These are phyloP conservation scores for Chaetomium sp. DNA, from an alignment of 2,329 filamentous ascomycete genomes.

Conservation along the genomic window DNA sequence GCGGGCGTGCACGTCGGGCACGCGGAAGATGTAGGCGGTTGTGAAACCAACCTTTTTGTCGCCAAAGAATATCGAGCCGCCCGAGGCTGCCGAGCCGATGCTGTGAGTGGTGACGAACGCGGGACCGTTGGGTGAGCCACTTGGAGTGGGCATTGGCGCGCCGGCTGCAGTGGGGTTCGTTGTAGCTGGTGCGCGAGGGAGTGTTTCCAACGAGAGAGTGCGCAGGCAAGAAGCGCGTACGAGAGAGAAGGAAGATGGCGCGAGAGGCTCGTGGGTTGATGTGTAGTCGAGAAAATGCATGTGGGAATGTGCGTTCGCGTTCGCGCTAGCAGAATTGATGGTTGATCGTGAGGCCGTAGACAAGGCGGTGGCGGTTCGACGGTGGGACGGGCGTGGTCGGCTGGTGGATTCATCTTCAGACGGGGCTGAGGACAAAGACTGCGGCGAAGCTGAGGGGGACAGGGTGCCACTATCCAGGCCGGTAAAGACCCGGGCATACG, in stretches of 20 bases:
- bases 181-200: conserved; percentile 46
- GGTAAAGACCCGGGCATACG: conserved; percentile 51
- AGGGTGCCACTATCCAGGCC: conserved; percentile 34
- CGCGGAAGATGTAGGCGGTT: conserved; percentile 64
- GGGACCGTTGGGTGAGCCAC: conserved; percentile 31
- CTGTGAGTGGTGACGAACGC: conserved; percentile 49
- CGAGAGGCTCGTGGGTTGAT: conserved; percentile 58
- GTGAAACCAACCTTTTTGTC: conserved; percentile 60
- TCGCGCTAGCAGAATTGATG: conserved; percentile 39
- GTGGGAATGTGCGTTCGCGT: conserved; percentile 37
- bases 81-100: conserved; percentile 49
- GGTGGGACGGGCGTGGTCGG: conserved; percentile 27
- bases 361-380: conserved; percentile 37
- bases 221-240: conserved; percentile 60
- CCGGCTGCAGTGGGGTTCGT: conserved; percentile 25
- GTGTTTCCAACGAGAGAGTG: conserved; percentile 59
- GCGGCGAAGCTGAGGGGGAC: conserved; percentile 45
- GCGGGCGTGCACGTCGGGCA: conserved; percentile 60
- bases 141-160: conserved; percentile 33
- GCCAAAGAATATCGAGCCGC: conserved; percentile 63
- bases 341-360: conserved; percentile 48
- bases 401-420: conserved; percentile 39
- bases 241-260: conserved; percentile 58
- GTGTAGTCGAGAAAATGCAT: conserved; percentile 63
- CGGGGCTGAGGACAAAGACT: conserved; percentile 34